These are phyloP conservation scores for Colletotrichum eleusines DNA, from an alignment of 2,329 filamentous ascomycete species.

Conservation along the genomic window DNA sequence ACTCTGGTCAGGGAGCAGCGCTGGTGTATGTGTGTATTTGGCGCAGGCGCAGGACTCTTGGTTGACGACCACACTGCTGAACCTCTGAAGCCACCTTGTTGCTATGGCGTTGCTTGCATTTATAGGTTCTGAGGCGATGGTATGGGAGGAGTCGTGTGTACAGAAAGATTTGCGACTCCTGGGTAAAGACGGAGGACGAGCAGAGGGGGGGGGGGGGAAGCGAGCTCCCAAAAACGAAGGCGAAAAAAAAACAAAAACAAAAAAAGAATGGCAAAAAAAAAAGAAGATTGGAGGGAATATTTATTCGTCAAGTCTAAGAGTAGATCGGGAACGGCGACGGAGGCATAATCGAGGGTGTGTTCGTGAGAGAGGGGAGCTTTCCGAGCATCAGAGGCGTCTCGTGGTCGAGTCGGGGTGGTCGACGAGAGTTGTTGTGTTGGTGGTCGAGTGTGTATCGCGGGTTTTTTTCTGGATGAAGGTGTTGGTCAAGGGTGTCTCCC, in stretches of 20 bases:
- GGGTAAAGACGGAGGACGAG: slow-evolving; percentile 1
- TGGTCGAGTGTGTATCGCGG: slow-evolving; percentile 35
- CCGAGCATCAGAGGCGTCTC: slow-evolving; percentile 23
- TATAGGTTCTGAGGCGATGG: slow-evolving; percentile 22
- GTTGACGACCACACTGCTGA: slow-evolving; percentile 37
- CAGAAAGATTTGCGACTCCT: slow-evolving; percentile 11
- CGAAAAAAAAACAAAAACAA: not conserved
- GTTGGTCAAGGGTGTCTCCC: slow-evolving; percentile 25
- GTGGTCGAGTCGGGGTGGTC: slow-evolving; percentile 5
- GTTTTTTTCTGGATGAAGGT: slow-evolving; percentile 22
- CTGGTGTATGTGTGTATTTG: slow-evolving; percentile 7
- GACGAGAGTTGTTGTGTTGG: not conserved
- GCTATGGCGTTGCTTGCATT: slow-evolving; percentile 38
- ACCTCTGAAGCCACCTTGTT: slow-evolving; percentile 33
- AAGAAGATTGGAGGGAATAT: not conserved
- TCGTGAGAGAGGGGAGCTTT: not conserved
- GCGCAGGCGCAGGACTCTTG: slow-evolving; percentile 23
- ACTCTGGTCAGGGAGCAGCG: slow-evolving; percentile 37
- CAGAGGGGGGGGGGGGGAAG: not conserved
- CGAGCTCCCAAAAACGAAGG: slow-evolving; percentile 21
- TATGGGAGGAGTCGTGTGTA: not conserved
- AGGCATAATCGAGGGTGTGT: slow-evolving; percentile 30
- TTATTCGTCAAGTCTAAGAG: slow-evolving; percentile 9
- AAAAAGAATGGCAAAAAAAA: slow-evolving; percentile 1
- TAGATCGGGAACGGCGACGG: slow-evolving; percentile 9